Evolutionary conservation across 2,329 filamentous ascomycete genomes (phyloP).

Genomic region (Fusarium torreyae): DNA sequence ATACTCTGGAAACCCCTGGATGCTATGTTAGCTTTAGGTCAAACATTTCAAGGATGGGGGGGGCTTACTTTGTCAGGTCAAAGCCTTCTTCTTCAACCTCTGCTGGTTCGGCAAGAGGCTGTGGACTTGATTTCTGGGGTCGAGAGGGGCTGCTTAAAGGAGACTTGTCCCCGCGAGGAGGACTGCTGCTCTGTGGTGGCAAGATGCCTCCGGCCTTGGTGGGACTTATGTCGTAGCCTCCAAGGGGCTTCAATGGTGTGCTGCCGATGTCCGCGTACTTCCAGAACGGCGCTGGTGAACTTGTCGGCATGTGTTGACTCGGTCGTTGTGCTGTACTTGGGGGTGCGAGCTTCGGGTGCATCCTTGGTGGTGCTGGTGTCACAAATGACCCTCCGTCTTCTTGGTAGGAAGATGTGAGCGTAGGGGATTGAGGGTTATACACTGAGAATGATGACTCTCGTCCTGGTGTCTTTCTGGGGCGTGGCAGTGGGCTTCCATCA

Average conservation of each 20-base stretch:
- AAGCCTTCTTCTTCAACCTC: conserved; percentile 67
- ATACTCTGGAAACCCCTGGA: conserved; percentile 76
- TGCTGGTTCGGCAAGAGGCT: conserved; percentile 50
- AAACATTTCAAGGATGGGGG: not conserved
- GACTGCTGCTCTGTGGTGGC: conserved; percentile 72
- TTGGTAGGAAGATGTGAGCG: conserved; percentile 74
- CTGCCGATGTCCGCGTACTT: conserved; percentile 84
- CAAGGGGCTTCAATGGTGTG: conserved; percentile 73
- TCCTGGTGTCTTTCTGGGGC: conserved; percentile 65
- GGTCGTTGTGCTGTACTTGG: conserved; percentile 86
- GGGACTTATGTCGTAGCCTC: conserved; percentile 70
- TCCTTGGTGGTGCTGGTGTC: conserved; percentile 80
- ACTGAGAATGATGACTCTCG: conserved; percentile 64
- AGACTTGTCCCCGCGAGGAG: conserved; percentile 65
- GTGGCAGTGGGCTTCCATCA: conserved; percentile 75
- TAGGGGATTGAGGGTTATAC: conserved; percentile 71
- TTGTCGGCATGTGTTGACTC: conserved; percentile 88
- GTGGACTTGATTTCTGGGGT: conserved; percentile 54
- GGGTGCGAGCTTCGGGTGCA: conserved; percentile 82
- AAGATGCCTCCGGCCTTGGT: conserved; percentile 62
- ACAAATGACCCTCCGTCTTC: conserved; percentile 75
- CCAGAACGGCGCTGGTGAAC: conserved; percentile 90
- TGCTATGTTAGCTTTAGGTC: conserved; percentile 26
- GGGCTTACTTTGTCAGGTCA: conserved; percentile 70
- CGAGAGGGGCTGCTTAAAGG: conserved; percentile 68